Conservation (phyloP, 139 green algal species). For the Chlorella sp. region DNA sequence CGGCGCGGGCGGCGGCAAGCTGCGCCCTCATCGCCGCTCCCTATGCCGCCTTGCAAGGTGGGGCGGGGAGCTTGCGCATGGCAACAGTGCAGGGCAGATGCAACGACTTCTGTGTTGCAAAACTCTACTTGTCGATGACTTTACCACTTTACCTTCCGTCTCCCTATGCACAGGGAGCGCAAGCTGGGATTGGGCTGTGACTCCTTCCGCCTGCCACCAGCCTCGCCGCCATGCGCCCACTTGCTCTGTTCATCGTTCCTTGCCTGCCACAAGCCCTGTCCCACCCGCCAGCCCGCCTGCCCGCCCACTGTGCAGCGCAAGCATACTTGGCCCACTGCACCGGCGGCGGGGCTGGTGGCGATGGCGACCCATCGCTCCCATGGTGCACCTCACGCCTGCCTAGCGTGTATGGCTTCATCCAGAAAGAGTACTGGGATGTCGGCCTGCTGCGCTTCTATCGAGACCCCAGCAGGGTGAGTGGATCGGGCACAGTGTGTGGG, state of each 20-base stretch:
- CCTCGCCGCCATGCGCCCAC: not conserved
- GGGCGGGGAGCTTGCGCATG: not conserved
- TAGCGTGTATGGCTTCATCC: slow-evolving; percentile 83
- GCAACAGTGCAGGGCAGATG: not conserved
- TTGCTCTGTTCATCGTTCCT: not conserved
- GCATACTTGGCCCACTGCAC: not conserved
- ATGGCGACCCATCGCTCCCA: slow-evolving; percentile 25
- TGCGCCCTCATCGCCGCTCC: slow-evolving; percentile 27
- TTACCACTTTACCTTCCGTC: too few species aligned
- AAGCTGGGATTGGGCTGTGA: not conserved
- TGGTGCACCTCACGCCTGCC: slow-evolving; percentile 74
- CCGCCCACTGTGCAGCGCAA: not conserved
- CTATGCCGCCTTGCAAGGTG: slow-evolving; percentile 41
- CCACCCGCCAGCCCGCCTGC: not conserved
- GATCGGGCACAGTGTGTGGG: not conserved
- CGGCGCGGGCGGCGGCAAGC: not conserved
- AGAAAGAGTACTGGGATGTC: slow-evolving; percentile 90
- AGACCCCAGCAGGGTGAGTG: slow-evolving; percentile 60
- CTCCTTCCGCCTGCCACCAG: not conserved
- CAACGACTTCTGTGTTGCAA: too few species aligned
- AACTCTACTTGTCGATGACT: too few species aligned
- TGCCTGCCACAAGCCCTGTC: slow-evolving; percentile 10
- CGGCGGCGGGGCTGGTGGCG: not conserved
- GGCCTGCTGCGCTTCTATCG: slow-evolving; percentile 82
- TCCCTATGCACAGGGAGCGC: not conserved